These are phyloP conservation scores for Trichomonascaceae sp. DNA, from an alignment of 1,139 yeast genomes.

Conservation along the genomic window DNA sequence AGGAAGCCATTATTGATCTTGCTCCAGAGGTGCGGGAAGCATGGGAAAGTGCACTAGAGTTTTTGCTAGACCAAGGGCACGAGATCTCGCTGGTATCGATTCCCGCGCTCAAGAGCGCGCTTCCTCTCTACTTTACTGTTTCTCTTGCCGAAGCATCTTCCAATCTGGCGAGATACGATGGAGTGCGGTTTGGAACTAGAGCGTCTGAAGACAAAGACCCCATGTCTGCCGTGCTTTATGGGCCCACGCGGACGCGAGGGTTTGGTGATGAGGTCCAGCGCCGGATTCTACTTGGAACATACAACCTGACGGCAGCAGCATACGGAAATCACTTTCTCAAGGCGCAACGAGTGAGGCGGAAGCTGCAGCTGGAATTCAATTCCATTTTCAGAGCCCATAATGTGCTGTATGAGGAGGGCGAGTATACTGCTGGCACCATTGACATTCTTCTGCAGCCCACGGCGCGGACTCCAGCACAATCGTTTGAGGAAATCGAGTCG, in stretches of 20 bases:
- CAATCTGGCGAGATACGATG: slow-evolving; percentile 80
- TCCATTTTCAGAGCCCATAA: slow-evolving; percentile 43
- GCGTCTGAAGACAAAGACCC: slow-evolving; percentile 29
- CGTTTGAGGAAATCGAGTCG: slow-evolving; percentile 31
- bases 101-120: slow-evolving; percentile 50
- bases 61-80: slow-evolving; percentile 39
- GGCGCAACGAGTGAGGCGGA: slow-evolving; percentile 57
- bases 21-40: slow-evolving; percentile 32
- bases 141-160: slow-evolving; percentile 94
- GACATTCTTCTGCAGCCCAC: slow-evolving; percentile 73
- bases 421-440: slow-evolving; percentile 25
- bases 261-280: slow-evolving; percentile 78
- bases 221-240: slow-evolving; percentile 30
- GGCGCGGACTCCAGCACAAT: slow-evolving; percentile 46
- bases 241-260: slow-evolving; percentile 46
- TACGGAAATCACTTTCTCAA: slow-evolving; percentile 65
- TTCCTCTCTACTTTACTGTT: slow-evolving; percentile 78
- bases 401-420: slow-evolving; percentile 21
- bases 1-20: slow-evolving; percentile 50
- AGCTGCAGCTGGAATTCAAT: slow-evolving; percentile 54
- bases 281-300: slow-evolving; percentile 75
- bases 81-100: slow-evolving; percentile 49
- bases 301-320: slow-evolving; percentile 63
- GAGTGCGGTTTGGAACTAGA: slow-evolving; percentile 65
- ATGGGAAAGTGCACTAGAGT: slow-evolving; percentile 35